Percentiles rank a stretch among this genome's conserved stretches.
Conservation (phyloP, 345 rosid species). For the Passiflora organensis region DNA sequence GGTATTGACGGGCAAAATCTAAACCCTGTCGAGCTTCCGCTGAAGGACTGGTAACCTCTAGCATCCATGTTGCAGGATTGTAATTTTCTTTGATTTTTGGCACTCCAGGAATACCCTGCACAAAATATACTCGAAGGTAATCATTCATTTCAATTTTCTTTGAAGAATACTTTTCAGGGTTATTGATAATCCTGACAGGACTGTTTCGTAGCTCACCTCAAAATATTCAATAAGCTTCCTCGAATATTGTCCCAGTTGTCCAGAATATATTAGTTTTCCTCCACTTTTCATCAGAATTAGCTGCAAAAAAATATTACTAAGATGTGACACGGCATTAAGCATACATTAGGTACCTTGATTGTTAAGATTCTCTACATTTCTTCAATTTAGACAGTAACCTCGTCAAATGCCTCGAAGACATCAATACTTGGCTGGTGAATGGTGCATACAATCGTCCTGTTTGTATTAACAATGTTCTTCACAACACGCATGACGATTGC, state of each 20-base stretch:
- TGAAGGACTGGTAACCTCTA: slow-evolving; percentile 31
- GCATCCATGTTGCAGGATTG: slow-evolving; percentile 59
- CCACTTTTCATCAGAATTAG: slow-evolving; percentile 60
- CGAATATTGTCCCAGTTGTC: slow-evolving; percentile 51
- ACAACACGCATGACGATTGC: slow-evolving; percentile 60
- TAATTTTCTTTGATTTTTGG: slow-evolving; percentile 36
- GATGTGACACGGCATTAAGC: too few relatives aligned
- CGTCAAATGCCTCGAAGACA: slow-evolving; percentile 53
- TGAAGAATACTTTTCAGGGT: too few relatives aligned
- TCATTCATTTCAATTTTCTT: too few relatives aligned
- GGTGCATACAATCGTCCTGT: slow-evolving; percentile 51
- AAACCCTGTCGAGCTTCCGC: slow-evolving; percentile 25
- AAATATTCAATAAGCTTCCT: slow-evolving; percentile 47
- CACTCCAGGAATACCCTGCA: slow-evolving; percentile 31
- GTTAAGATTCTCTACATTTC: background rate
- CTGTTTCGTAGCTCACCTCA: slow-evolving; percentile 45
- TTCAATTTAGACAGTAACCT: slow-evolving; percentile 24
- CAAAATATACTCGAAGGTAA: too few relatives aligned
- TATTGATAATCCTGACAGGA: too few relatives aligned
- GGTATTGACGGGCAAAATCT: slow-evolving; percentile 31
- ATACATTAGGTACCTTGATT: background rate
- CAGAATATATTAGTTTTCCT: slow-evolving; percentile 45
- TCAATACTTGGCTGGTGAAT: slow-evolving; percentile 61
- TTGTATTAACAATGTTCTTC: slow-evolving; percentile 41
- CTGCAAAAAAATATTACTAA: slow-evolving; percentile 26